Evolutionary conservation across 176 grass and related monocot species (phyloP), one percentile per base, ranked within the genome.

Genomic region (Areca catechu): DNA sequence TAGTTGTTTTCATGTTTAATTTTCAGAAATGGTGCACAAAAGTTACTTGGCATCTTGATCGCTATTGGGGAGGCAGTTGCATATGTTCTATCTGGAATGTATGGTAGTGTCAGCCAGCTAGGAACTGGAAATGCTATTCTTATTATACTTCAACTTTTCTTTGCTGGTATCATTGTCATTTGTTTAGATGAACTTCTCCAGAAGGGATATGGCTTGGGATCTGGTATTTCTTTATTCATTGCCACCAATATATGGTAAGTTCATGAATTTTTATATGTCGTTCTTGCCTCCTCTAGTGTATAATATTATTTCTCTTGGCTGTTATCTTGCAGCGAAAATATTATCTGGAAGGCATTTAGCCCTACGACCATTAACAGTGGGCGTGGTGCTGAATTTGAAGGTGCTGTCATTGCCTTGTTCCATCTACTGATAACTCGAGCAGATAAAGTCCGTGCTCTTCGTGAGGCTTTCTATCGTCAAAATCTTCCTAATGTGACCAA

Each of bases 401-500:
- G 78, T 57, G 71, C 78, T 54, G 78, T 75, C 6, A 81, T 81
- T 70, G 78, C 78, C 21, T 61, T 81, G 17, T 81, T 81, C 37
- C 78, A 81, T 18, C 58, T 81, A 6, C 53, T 81, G 28, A 81
- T 81, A 23, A 75, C 65, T 24, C 65, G 71, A 58, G 58, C 71
- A 34, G 71, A 81, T 64, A 81, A 81, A 57, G 71, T 80, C 14
- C 78, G 71, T 15, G 78, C 71, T 15, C 78, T 80, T 47, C 78
- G 78, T 4, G 78, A 80, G 71, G 71, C 78, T 14, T 80, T 80
- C 64, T 80, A 80, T 64, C 78, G 71, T 18, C 78, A 81, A 15
- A 81, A 81, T 69, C 78, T 81, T 64, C 78, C 78, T 53, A 81
- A 82, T 62, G 80, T 78, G 61, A 78, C 80, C 20, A 84, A 74